Percentiles rank a stretch among this genome's conserved stretches.
These are phyloP conservation scores for Pseudomonodictys pantanalensis DNA, from an alignment of 495 filamentous ascomycete genomes.

Conservation along the genomic window DNA sequence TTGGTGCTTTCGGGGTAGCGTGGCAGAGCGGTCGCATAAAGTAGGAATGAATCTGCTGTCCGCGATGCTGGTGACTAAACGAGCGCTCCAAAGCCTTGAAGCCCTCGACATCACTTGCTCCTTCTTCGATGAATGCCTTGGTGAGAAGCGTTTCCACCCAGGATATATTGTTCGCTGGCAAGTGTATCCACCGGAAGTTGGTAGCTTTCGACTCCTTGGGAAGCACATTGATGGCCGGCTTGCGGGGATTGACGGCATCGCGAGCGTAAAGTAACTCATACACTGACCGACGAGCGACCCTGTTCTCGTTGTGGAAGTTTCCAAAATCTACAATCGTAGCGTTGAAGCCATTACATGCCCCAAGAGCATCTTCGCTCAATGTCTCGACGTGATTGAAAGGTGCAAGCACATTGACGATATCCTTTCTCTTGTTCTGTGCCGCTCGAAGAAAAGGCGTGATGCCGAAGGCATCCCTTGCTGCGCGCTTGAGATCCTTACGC, in stretches of 20 bases:
- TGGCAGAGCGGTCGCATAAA: slow-evolving; percentile 67
- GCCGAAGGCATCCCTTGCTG: slow-evolving; percentile 50
- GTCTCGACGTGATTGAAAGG: slow-evolving; percentile 61
- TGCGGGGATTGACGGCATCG: slow-evolving; percentile 54
- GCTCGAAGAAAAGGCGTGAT: slow-evolving; percentile 62
- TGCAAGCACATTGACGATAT: slow-evolving; percentile 56
- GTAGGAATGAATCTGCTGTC: slow-evolving; percentile 59
- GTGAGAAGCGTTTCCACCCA: slow-evolving; percentile 63
- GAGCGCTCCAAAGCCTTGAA: slow-evolving; percentile 66
- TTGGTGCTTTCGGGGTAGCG: slow-evolving; percentile 51
- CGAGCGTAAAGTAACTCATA: slow-evolving; percentile 60
- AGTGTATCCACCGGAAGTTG: slow-evolving; percentile 68
- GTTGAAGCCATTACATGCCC: slow-evolving; percentile 60
- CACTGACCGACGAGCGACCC: slow-evolving; percentile 39
- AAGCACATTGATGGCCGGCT: slow-evolving; percentile 52
- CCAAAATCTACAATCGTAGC: slow-evolving; percentile 70
- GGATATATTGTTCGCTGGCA: slow-evolving; percentile 61
- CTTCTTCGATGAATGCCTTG: slow-evolving; percentile 66
- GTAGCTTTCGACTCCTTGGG: slow-evolving; percentile 51
- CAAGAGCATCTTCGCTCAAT: slow-evolving; percentile 55
- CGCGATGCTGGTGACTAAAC: slow-evolving; percentile 63
- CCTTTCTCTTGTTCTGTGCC: slow-evolving; percentile 58
- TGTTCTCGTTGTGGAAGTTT: slow-evolving; percentile 61
- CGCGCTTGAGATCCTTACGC: slow-evolving; percentile 30
- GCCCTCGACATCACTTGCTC: slow-evolving; percentile 61